phyloP scores from a whole-genome alignment of 768 basidiomycete species.

The Lactarius indigo region DNA sequence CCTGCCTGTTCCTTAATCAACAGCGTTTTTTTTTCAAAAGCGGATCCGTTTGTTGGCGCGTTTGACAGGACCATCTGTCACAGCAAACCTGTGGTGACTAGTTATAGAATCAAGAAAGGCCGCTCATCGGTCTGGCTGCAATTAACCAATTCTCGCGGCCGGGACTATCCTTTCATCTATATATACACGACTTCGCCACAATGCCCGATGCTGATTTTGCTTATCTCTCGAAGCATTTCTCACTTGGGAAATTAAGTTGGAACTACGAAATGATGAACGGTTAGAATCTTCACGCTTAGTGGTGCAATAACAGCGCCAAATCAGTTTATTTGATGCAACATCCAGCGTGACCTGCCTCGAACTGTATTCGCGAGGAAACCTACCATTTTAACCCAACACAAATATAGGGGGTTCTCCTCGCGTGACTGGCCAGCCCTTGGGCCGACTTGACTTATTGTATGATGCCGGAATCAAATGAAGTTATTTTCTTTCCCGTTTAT shows the following conservation, averaged over 20 bases:
- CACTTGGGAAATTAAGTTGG: constrained; percentile 16
- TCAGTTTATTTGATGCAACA: constrained; percentile 7
- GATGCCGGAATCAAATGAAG: neutral
- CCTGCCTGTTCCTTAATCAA: constrained; percentile 22
- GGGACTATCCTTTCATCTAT: neutral
- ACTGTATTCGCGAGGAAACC: constrained; percentile 1
- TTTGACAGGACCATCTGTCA: constrained; percentile 23
- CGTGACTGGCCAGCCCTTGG: neutral
- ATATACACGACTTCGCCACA: constrained; percentile 15
- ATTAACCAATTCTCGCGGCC: neutral
- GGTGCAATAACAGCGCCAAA: constrained; percentile 6
- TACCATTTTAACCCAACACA: neutral
- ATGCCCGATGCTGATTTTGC: constrained; percentile 13
- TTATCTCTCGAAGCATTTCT: constrained; percentile 8
- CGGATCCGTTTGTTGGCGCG: constrained; percentile 8
- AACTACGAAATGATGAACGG: constrained; percentile 20
- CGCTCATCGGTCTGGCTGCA: neutral
- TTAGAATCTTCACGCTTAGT: neutral
- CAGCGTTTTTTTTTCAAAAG: neutral
- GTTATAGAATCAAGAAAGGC: constrained; percentile 1
- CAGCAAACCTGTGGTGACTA: neutral
- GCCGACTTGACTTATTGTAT: neutral
- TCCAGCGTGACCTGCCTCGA: constrained; percentile 18
- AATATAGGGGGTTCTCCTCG: constrained; percentile 1
- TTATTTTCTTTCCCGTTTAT: constrained; percentile 1